phyloP scores from a whole-genome alignment of 2,329 filamentous ascomycete species.

The Celoporthe dispersa region DNA sequence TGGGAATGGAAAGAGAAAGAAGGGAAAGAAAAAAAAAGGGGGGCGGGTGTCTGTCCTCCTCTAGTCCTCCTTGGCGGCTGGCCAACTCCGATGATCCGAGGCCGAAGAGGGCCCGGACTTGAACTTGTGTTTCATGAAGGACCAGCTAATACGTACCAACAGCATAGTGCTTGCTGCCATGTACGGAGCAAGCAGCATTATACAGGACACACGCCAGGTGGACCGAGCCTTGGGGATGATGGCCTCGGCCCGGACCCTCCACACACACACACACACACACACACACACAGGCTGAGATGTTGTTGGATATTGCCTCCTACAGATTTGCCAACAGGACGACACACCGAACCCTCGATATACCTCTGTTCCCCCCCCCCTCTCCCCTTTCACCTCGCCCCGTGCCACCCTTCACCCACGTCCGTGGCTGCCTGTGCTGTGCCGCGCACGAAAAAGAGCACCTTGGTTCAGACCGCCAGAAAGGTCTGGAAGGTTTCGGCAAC shows the following conservation, averaged over 20 bases:
- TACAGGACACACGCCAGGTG: neutral
- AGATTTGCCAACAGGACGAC: neutral
- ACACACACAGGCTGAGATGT: neutral
- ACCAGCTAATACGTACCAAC: neutral
- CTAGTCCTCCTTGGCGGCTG: neutral
- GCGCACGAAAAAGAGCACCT: neutral
- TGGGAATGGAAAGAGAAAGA: neutral
- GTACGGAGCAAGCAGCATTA: neutral
- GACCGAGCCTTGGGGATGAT: neutral
- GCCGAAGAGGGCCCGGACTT: neutral
- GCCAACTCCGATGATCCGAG: neutral
- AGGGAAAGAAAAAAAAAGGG: neutral
- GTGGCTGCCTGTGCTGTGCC: neutral
- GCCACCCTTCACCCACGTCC: neutral
- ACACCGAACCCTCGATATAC: neutral
- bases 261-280: neutral
- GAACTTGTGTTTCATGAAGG: neutral
- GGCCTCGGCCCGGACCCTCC: neutral
- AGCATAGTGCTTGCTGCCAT: neutral
- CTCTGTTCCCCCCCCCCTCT: neutral
- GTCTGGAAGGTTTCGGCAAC: conserved; percentile 1
- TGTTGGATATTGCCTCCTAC: neutral
- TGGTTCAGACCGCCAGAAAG: conserved; percentile 1
- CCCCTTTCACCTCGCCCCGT: neutral
- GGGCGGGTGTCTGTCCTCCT: neutral